A percentile compares a stretch with the other conserved stretches of the same genome.
Evolutionary conservation across 2,329 filamentous ascomycete species (phyloP).

Genomic region (Clarireedia monteithiana): DNA sequence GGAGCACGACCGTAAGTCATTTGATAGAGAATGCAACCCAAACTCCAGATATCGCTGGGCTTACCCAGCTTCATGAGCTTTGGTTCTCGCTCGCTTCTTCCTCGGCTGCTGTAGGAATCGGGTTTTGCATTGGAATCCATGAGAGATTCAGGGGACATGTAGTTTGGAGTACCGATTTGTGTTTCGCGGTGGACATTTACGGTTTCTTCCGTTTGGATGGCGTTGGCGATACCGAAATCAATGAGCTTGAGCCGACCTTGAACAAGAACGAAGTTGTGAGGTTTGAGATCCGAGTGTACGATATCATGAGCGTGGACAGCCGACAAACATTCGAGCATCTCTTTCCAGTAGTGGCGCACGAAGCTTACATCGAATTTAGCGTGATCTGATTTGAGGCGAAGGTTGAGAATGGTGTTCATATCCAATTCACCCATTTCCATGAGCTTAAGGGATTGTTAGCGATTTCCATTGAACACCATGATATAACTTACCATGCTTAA

Average conservation of each 20-base stretch:
- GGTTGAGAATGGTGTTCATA: conserved; percentile 75
- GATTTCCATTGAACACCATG: background rate
- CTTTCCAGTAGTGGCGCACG: conserved; percentile 97
- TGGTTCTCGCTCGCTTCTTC: conserved; percentile 34
- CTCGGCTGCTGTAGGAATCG: conserved; percentile 10
- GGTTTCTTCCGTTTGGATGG: conserved; percentile 90
- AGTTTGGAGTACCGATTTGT: conserved; percentile 93
- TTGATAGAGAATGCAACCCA: conserved; percentile 95
- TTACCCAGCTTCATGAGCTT: conserved; percentile 96
- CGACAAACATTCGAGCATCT: conserved; percentile 94
- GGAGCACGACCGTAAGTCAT: conserved; percentile 97
- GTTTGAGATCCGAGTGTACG: conserved; percentile 94
- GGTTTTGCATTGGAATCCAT: conserved; percentile 68
- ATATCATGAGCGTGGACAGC: conserved; percentile 86
- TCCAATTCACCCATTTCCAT: conserved; percentile 98
- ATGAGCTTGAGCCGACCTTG: conserved; percentile 89
- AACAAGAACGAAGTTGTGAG: conserved; percentile 92
- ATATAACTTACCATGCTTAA: conserved; percentile 63
- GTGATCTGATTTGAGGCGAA: conserved; percentile 62
- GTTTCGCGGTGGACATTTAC: conserved; percentile 95
- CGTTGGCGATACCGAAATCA: conserved; percentile 97
- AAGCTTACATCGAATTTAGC: conserved; percentile 80
- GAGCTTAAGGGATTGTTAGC: conserved; percentile 44
- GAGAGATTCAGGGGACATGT: conserved; percentile 95
- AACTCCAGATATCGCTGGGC: conserved; percentile 89